These are phyloP conservation scores for Scutellaria barbata DNA, from an alignment of 257 asterid genomes.

Conservation along the genomic window DNA sequence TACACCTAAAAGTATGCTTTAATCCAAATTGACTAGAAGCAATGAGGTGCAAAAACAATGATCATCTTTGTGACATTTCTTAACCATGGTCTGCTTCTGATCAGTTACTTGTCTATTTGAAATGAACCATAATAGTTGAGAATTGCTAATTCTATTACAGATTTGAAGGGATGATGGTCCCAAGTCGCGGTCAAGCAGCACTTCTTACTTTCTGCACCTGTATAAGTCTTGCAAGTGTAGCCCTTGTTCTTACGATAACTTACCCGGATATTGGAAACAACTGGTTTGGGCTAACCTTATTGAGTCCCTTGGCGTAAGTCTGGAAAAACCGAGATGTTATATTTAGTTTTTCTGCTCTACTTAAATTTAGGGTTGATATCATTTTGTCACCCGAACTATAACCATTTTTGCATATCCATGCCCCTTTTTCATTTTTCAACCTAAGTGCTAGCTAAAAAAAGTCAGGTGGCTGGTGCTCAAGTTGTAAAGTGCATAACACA, in stretches of 20 bases:
- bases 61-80: neutral
- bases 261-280: constrained; percentile 81
- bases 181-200: constrained; percentile 96
- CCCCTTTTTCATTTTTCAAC: too few species aligned
- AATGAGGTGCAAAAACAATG: constrained; percentile 1
- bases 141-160: constrained; percentile 36
- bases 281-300: constrained; percentile 78
- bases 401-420: too few species aligned
- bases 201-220: constrained; percentile 90
- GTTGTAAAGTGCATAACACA: neutral
- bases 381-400: too few species aligned
- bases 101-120: neutral
- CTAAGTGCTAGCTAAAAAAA: too few species aligned
- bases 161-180: constrained; percentile 94
- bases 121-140: neutral
- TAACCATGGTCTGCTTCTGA: neutral
- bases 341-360: neutral
- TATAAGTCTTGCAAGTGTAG: constrained; percentile 89
- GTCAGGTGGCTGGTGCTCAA: neutral
- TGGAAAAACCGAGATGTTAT: neutral
- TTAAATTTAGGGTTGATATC: too few species aligned
- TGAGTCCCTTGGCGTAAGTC: constrained; percentile 94
- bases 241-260: constrained; percentile 93
- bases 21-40: neutral
- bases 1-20: neutral